phyloP scores from a whole-genome alignment of 1,139 yeast genomes.

The Lizanozyma gosingica region DNA sequence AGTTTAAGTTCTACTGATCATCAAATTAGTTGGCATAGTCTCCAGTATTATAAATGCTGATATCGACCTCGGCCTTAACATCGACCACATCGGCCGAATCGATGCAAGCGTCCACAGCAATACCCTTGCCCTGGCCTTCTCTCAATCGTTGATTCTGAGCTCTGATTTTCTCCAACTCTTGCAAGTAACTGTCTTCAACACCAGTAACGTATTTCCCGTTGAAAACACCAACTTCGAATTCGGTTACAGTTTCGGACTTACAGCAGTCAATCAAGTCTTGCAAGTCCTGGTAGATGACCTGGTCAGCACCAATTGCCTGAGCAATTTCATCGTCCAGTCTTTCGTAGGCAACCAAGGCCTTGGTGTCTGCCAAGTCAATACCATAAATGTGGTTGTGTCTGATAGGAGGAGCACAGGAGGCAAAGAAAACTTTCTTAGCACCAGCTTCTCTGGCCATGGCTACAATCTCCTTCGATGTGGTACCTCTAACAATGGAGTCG shows the following conservation, averaged over 20 bases:
- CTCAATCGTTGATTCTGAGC: slow-evolving; percentile 66
- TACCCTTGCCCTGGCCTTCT: slow-evolving; percentile 28
- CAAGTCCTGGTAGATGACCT: slow-evolving; percentile 79
- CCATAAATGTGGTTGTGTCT: slow-evolving; percentile 94
- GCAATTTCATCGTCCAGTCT: slow-evolving; percentile 70
- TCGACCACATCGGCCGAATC: slow-evolving; percentile 45
- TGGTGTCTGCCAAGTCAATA: slow-evolving; percentile 92
- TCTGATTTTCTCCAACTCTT: slow-evolving; percentile 74
- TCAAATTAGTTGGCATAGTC: slow-evolving; percentile 42
- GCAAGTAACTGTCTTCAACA: slow-evolving; percentile 71
- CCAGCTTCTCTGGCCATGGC: slow-evolving; percentile 98
- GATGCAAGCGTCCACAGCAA: slow-evolving; percentile 38
- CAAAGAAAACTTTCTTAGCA: slow-evolving; percentile 85
- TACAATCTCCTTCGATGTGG: slow-evolving; percentile 92
- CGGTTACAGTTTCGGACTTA: slow-evolving; percentile 33
- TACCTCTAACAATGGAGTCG: slow-evolving; percentile 95
- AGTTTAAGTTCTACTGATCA: too few relatives aligned
- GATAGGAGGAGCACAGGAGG: slow-evolving; percentile 96
- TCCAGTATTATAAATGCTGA: slow-evolving; percentile 82
- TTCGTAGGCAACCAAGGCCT: slow-evolving; percentile 84
- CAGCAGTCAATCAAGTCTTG: slow-evolving; percentile 80
- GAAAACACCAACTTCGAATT: slow-evolving; percentile 95
- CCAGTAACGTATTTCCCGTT: slow-evolving; percentile 93
- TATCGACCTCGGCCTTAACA: slow-evolving; percentile 84
- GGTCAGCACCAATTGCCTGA: slow-evolving; percentile 80